Base-by-base conservation (phyloP, 306 rosid genomes). In the Betula pendula region DNA sequence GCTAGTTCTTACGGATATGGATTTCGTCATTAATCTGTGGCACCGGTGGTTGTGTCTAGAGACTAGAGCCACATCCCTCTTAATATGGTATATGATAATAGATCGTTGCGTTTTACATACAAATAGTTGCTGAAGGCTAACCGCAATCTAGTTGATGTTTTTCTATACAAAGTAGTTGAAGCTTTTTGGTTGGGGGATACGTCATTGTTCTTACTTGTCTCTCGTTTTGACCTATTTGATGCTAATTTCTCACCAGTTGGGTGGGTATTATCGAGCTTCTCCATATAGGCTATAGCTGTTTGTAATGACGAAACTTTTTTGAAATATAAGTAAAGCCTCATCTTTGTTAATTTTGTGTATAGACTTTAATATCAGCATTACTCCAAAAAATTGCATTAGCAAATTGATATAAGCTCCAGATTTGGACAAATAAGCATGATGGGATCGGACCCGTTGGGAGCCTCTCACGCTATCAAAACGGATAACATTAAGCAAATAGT, bases 21-120 rank as follows among this genome's bases (percentile, higher is more conserved):
- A 4, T 75, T 68, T 14, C 78, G 82, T 17, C 76, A 74, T 75
- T 75, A 52, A 35, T 40, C 14, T 42, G 85, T 27, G 89, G 79
- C 53, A 76, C 93, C 71, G 76, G 76, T 40, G 97, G 97, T 11
- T 92, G 93, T 93, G 90, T 90, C 17, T 88, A 85, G 85, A 44
- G 90, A 92, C 17, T 88, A 85, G 85, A 44, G 53, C 43, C 53
- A 35, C 27, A 55, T 31, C 22, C 47, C 70, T 51, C 68, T 51
- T 76, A 73, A 20, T 14, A 51, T 35, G 45, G 69, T 67, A 56
- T 9, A 60, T 72, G 43, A 33, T 63, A 17, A 42, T 59, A 62
- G 62, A 8, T 14, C 29, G 8, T 42, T 40, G 15, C 62, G 19
- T 40, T 74, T 20, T 68, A 60, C 75, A 27, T 55, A 42, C 20